Conservation (phyloP, 345 rosid genomes). For the Acer saccharum region DNA sequence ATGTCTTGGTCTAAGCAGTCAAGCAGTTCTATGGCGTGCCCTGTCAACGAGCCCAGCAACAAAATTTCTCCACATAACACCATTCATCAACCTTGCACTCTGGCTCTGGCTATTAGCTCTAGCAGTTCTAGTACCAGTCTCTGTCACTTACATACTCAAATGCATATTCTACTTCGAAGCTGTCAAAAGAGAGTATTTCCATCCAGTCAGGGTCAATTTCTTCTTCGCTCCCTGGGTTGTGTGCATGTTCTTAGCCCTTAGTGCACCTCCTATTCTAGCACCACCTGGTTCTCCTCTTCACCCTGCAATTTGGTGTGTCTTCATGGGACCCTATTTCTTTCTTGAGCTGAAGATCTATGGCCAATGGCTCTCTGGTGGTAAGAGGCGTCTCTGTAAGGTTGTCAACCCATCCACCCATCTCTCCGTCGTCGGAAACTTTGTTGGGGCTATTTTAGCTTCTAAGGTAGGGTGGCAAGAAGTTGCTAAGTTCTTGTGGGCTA, state of each 20-base stretch:
- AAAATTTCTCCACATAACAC: constrained; percentile 66
- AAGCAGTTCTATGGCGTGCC: constrained; percentile 78
- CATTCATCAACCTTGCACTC: constrained; percentile 62
- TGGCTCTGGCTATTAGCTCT: constrained; percentile 85
- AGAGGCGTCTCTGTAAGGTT: constrained; percentile 89
- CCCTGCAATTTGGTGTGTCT: constrained; percentile 74
- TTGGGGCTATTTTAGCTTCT: constrained; percentile 86
- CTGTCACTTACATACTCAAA: constrained; percentile 75
- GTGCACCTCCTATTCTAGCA: constrained; percentile 55
- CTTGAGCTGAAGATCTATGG: constrained; percentile 96
- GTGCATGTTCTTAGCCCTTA: constrained; percentile 87
- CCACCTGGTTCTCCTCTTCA: constrained; percentile 49
- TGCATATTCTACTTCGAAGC: constrained; percentile 93
- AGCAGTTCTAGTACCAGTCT: constrained; percentile 55
- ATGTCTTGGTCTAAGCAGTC: constrained; percentile 91
- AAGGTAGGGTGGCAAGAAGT: constrained; percentile 86
- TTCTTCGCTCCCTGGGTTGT: constrained; percentile 98
- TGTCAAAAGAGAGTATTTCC: constrained; percentile 86
- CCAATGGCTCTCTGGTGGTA: constrained; percentile 95
- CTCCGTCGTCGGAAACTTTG: constrained; percentile 91
- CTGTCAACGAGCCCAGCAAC: constrained; percentile 77
- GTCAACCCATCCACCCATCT: constrained; percentile 95
- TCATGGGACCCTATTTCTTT: constrained; percentile 81
- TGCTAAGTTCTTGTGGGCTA: constrained; percentile 90
- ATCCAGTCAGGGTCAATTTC: constrained; percentile 86